Evolutionary conservation across 2,329 filamentous ascomycete species (phyloP).

Genomic region (Thelonectria discophora): DNA sequence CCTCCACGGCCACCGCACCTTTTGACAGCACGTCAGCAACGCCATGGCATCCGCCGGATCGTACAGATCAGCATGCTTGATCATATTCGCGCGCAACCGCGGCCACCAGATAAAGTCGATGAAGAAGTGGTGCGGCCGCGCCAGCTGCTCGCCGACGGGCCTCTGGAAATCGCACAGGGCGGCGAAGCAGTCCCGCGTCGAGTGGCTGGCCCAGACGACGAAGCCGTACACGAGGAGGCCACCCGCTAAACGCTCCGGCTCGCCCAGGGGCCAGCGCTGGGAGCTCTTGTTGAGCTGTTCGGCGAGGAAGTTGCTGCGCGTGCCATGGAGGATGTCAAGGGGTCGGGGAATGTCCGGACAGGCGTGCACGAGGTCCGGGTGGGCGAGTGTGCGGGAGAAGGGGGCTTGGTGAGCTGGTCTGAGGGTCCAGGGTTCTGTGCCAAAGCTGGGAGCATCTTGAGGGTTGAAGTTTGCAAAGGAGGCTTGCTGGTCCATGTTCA

Average conservation of each 20-base stretch:
- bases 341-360: neutral
- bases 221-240: neutral
- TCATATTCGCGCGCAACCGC: neutral
- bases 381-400: neutral
- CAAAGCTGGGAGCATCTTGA: neutral
- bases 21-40: neutral
- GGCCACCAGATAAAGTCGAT: constrained; percentile 2
- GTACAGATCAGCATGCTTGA: neutral
- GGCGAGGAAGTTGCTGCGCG: neutral
- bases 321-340: neutral
- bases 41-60: neutral
- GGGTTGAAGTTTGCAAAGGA: neutral
- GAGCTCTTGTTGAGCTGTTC: neutral
- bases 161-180: neutral
- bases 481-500: neutral
- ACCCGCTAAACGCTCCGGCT: neutral
- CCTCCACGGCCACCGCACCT: neutral
- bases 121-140: neutral
- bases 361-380: neutral
- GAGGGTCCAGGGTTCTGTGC: neutral
- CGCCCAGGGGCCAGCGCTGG: neutral
- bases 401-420: neutral
- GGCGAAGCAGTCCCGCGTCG: neutral
- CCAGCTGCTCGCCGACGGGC: neutral
- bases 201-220: neutral